Conservation (phyloP, 2,329 filamentous ascomycete species). For the Colletotrichum liriopes region DNA sequence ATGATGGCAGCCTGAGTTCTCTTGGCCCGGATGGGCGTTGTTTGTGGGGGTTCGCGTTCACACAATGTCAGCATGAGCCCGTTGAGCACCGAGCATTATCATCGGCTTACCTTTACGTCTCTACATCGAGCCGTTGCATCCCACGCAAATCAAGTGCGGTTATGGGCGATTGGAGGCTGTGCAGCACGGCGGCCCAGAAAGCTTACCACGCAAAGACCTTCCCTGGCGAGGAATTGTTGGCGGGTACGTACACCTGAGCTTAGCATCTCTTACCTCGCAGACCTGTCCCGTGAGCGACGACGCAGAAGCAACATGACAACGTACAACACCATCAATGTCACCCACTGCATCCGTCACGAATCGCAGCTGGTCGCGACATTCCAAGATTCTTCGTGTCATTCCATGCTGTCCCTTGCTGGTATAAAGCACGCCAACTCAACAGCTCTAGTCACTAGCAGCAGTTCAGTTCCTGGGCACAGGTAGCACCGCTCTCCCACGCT, state of each 20-base stretch:
- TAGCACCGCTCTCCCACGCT: slow-evolving; percentile 11
- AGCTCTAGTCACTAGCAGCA: not conserved
- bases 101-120: not conserved
- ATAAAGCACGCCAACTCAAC: not conserved
- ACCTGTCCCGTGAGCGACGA: not conserved
- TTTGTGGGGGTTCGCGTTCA: slow-evolving; percentile 21
- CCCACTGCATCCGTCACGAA: slow-evolving; percentile 5
- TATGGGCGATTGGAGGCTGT: not conserved
- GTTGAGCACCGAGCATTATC: not conserved
- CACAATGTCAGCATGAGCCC: not conserved
- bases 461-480: not conserved
- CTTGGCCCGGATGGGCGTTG: not conserved
- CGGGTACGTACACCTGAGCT: not conserved
- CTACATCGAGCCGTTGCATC: not conserved
- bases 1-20: not conserved
- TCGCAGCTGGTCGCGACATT: slow-evolving; percentile 5
- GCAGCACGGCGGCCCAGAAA: not conserved
- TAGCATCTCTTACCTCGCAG: not conserved
- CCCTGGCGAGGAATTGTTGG: not conserved
- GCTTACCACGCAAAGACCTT: slow-evolving; percentile 22
- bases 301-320: not conserved
- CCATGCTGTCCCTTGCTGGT: not conserved
- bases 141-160: not conserved
- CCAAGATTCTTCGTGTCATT: not conserved
- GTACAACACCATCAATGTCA: slow-evolving; percentile 3